Conservation (phyloP, 1,139 yeast genomes). For the Wickerhamomyces sp. region DNA sequence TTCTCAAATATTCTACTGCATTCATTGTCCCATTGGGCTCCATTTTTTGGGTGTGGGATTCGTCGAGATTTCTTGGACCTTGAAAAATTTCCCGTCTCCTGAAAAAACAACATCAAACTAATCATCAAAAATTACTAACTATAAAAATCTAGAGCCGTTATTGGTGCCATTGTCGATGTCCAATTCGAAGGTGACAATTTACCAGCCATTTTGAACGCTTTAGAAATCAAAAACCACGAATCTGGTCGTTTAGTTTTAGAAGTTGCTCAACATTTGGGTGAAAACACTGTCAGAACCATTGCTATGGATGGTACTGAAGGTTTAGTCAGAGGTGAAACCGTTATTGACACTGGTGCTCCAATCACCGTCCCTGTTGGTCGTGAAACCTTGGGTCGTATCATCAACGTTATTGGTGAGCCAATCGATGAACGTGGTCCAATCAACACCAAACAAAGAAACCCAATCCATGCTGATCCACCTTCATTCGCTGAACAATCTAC, state of each 20-base stretch:
- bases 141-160: constrained; percentile 68
- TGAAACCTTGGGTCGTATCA: constrained; percentile 97
- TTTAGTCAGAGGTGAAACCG: constrained; percentile 95
- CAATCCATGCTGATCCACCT: constrained; percentile 99
- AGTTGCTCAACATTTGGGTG: constrained; percentile 99
- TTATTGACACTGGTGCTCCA: constrained; percentile 95
- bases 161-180: constrained; percentile 99
- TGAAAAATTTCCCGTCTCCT: too few relatives aligned
- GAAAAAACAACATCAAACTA: too few relatives aligned
- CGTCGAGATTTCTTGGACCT: too few relatives aligned
- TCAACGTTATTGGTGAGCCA: constrained; percentile 99
- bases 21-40: too few relatives aligned
- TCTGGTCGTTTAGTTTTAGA: constrained; percentile 81
- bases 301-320: constrained; percentile 99
- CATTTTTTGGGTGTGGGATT: too few relatives aligned
- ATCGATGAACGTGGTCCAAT: constrained; percentile 99
- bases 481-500: constrained; percentile 95
- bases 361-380: constrained; percentile 99
- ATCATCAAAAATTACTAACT: background rate
- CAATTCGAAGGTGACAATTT: constrained; percentile 96
- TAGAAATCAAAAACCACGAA: constrained; percentile 69
- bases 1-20: too few relatives aligned
- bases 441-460: constrained; percentile 86
- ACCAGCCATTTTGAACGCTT: constrained; percentile 96
- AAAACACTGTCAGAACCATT: constrained; percentile 99